Evolutionary conservation across 1,139 yeast species (phyloP).

Genomic region (Candida sojae): DNA sequence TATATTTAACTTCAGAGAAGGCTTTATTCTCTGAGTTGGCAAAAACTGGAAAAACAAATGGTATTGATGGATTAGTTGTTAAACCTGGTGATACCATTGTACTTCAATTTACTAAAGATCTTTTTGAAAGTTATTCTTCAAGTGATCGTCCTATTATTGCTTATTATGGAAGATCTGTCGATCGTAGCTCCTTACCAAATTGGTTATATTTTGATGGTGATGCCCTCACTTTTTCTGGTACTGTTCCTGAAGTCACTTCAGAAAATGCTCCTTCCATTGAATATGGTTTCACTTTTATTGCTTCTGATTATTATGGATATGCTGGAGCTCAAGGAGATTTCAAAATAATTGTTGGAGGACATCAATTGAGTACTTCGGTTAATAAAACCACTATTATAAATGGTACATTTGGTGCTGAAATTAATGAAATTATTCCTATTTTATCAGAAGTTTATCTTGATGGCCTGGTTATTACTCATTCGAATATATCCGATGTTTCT

Average conservation of each 20-base stretch:
- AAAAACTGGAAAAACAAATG: slow-evolving; percentile 67
- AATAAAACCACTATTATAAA: slow-evolving; percentile 57
- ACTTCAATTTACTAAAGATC: slow-evolving; percentile 58
- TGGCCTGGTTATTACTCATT: slow-evolving; percentile 42
- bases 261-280: slow-evolving; percentile 82
- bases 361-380: slow-evolving; percentile 67
- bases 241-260: slow-evolving; percentile 84
- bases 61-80: slow-evolving; percentile 71
- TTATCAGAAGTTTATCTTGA: slow-evolving; percentile 61
- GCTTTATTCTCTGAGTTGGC: slow-evolving; percentile 53
- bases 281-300: slow-evolving; percentile 75
- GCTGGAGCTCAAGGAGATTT: slow-evolving; percentile 74
- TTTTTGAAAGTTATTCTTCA: slow-evolving; percentile 51
- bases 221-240: slow-evolving; percentile 74
- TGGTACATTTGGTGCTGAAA: slow-evolving; percentile 61
- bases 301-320: slow-evolving; percentile 75
- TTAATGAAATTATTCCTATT: slow-evolving; percentile 62
- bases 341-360: slow-evolving; percentile 82
- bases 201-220: slow-evolving; percentile 77
- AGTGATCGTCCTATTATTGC: slow-evolving; percentile 53
- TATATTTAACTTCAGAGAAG: slow-evolving; percentile 39
- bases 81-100: slow-evolving; percentile 66
- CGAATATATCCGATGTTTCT: slow-evolving; percentile 56
- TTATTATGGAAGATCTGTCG: slow-evolving; percentile 82
- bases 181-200: slow-evolving; percentile 85